Percentiles rank a stretch among this genome's conserved stretches.
phyloP scores from a whole-genome alignment of 176 grass and related monocot genomes.

The Thalia dealbata region DNA sequence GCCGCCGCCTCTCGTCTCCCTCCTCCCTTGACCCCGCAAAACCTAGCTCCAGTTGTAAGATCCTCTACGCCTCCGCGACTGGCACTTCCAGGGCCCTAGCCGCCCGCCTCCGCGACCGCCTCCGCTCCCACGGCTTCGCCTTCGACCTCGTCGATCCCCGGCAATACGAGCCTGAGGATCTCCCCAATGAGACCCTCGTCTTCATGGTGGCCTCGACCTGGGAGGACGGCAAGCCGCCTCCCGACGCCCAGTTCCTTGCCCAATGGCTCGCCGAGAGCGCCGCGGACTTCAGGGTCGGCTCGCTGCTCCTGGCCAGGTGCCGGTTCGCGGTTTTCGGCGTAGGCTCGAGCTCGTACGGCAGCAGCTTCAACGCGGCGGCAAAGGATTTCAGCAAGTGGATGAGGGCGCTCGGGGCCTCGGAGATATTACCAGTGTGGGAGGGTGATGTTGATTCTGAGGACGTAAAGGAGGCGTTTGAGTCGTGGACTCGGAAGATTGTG shows the following conservation, averaged over 20 bases:
- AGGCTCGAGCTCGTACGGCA: conserved; percentile 50
- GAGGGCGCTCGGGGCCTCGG: conserved; percentile 57
- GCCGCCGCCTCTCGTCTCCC: background rate
- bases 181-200: conserved; percentile 38
- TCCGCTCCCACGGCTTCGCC: conserved; percentile 23
- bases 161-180: conserved; percentile 58
- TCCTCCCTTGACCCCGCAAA: background rate
- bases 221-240: conserved; percentile 53
- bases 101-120: conserved; percentile 25
- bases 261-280: conserved; percentile 53
- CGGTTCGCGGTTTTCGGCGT: conserved; percentile 74
- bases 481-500: conserved; percentile 48
- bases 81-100: conserved; percentile 66
- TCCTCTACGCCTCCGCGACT: conserved; percentile 58
- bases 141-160: conserved; percentile 37
- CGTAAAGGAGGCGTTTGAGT: conserved; percentile 42
- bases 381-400: conserved; percentile 78
- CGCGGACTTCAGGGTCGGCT: conserved; percentile 57
- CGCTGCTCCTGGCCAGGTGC: conserved; percentile 50
- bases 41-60: conserved; percentile 24
- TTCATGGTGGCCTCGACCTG: conserved; percentile 61
- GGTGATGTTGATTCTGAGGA: conserved; percentile 71
- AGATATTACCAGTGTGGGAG: conserved; percentile 46
- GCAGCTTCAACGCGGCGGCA: conserved; percentile 58
- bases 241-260: conserved; percentile 40